Evolutionary conservation across 176 grass and related monocot species (phyloP).

Genomic region (Stipa capillata): DNA sequence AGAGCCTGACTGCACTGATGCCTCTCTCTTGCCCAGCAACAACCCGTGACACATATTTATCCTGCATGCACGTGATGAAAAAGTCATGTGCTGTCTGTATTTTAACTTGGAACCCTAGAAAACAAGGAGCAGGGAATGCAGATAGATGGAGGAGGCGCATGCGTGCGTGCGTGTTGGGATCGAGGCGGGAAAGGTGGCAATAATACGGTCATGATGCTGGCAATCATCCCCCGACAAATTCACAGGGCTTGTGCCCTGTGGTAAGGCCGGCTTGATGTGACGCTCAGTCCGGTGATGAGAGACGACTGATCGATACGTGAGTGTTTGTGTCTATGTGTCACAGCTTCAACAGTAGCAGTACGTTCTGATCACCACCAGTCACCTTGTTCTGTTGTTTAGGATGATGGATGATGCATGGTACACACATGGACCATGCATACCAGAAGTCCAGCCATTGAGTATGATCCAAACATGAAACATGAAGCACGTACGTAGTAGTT

Average conservation of each 20-base stretch:
- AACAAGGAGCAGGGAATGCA: neutral
- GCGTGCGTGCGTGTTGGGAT: neutral
- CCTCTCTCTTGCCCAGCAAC: too few relatives aligned
- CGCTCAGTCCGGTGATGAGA: neutral
- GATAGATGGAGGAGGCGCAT: neutral
- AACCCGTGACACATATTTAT: too few relatives aligned
- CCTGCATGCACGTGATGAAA: neutral
- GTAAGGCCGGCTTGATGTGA: constrained; percentile 13
- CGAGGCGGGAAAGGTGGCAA: neutral
- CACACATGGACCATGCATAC: neutral
- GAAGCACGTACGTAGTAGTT: neutral
- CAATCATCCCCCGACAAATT: constrained; percentile 4
- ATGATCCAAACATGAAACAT: neutral
- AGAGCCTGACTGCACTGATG: neutral
- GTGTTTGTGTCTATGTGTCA: neutral
- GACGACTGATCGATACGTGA: too few relatives aligned
- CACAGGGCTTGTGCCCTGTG: neutral
- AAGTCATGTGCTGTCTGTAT: too few relatives aligned
- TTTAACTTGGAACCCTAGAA: neutral
- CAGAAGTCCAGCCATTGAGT: neutral
- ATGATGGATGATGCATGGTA: too few relatives aligned
- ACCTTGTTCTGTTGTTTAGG: neutral
- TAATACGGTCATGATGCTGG: constrained; percentile 14
- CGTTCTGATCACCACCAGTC: neutral
- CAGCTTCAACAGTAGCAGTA: neutral